phyloP scores from a whole-genome alignment of 108 stramenopile species.

The Phaeodactylum tricornutum region DNA sequence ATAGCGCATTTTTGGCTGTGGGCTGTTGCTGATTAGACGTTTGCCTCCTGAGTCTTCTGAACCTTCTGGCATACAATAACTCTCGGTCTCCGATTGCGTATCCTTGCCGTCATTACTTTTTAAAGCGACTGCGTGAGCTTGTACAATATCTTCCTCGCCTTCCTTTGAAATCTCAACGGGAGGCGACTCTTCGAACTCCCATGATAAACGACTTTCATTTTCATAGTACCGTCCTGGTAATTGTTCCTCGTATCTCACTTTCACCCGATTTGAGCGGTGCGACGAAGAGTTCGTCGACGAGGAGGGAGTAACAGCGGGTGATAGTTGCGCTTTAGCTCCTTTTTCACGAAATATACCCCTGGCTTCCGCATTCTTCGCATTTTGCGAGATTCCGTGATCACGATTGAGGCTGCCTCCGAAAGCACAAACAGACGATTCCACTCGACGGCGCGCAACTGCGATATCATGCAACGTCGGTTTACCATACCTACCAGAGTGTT shows the following conservation, averaged over 20 bases:
- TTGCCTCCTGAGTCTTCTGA: constrained; percentile 2
- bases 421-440: constrained; percentile 65
- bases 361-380: neutral
- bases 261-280: neutral
- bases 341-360: constrained; percentile 37
- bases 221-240: constrained; percentile 65
- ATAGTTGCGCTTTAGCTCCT: constrained; percentile 5
- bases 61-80: neutral
- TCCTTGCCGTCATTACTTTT: constrained; percentile 10
- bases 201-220: constrained; percentile 67
- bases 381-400: constrained; percentile 2
- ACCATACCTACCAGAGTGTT: constrained; percentile 5
- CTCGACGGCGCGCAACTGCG: constrained; percentile 42
- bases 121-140: constrained; percentile 10
- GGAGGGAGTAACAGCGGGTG: constrained; percentile 29
- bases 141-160: constrained; percentile 3
- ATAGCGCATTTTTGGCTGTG: constrained; percentile 44
- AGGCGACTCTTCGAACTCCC: constrained; percentile 69
- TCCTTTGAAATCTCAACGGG: constrained; percentile 36
- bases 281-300: constrained; percentile 17
- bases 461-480: constrained; percentile 28
- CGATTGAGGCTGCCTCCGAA: constrained; percentile 50
- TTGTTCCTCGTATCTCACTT: constrained; percentile 42
- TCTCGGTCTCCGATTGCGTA: neutral
- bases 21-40: neutral